These are phyloP conservation scores for Funneliformis caledonium DNA, from an alignment of 371 early-diverging fungal genomes.

Conservation along the genomic window DNA sequence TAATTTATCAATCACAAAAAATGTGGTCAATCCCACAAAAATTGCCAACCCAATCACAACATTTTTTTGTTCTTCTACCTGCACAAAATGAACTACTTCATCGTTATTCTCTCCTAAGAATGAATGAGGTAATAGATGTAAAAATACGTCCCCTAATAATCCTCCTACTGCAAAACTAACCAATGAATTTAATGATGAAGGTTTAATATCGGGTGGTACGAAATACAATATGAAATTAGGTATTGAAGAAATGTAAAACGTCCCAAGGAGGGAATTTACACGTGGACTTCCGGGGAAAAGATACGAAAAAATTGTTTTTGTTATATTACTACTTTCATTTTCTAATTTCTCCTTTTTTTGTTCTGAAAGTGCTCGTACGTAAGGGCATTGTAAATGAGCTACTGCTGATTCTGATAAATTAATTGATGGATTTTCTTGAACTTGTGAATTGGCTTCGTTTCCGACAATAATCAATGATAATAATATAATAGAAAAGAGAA, in stretches of 20 bases:
- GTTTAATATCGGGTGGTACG: conserved; percentile 79
- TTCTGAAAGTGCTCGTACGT: background rate
- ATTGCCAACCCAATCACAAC: conserved; percentile 74
- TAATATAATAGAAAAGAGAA: background rate
- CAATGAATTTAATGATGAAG: conserved; percentile 69
- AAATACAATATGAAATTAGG: conserved; percentile 82
- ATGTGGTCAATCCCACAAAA: conserved; percentile 75
- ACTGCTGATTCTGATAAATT: background rate
- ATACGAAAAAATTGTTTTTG: conserved; percentile 32
- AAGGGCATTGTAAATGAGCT: background rate
- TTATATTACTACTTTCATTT: conserved; percentile 6
- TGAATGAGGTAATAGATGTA: conserved; percentile 83
- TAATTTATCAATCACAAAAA: conserved; percentile 80
- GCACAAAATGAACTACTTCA: conserved; percentile 51
- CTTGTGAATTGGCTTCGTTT: background rate
- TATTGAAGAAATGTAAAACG: conserved; percentile 82
- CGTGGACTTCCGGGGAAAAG: conserved; percentile 67
- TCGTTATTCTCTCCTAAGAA: conserved; percentile 65
- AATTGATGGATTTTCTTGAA: background rate
- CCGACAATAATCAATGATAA: background rate
- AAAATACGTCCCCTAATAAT: conserved; percentile 82
- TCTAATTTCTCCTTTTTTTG: background rate
- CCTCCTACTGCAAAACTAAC: conserved; percentile 89
- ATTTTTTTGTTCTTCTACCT: conserved; percentile 62
- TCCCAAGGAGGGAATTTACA: conserved; percentile 76